Evolutionary conservation across 495 filamentous ascomycete genomes (phyloP), one percentile per base, ranked within the genome.

Genomic region (Saxispiralis lemnorum): DNA sequence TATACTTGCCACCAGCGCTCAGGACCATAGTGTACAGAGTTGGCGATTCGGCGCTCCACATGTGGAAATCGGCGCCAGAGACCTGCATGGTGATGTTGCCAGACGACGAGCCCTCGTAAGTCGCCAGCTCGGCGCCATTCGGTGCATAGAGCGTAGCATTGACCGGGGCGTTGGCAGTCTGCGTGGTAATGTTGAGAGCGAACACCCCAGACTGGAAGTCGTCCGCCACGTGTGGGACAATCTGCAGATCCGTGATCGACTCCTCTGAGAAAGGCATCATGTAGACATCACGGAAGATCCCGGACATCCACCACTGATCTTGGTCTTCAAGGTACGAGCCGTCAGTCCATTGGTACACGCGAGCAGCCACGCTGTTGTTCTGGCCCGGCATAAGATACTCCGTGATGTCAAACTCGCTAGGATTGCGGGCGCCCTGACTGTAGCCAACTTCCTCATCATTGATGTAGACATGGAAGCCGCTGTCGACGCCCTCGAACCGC

Each of bases 11-110:
- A 39, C 15, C 39, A 44, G n/a, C 46, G 6, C 7, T 17, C 10
- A 57, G 10, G 11, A 46, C 51, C 14, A 78, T 54, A 16, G 59
- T 47, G 49, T 80, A 80, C 0, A 80, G 61, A 36, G 64, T 57
- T 0, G 78, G 78, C 0, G 66, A 71, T 52, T 81, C 78, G 4
- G 77, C 77, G 1, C 75, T 78, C 78, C 78, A 82, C 53, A 76
- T 74, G 7, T 53, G 38, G 0, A 72, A 72, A 21, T 68, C 53
- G 7, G 54, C 30, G 39, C 79, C 53, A 7, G 35, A 11, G 3
- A 35, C 34, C 3, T 21, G 20, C 13, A 28, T 28, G n/a, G 37
- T 18, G n/a, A 39, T 18, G n/a, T 21, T 17, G 37, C 37, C 37
- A 13, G 16, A 17, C 6, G n/a, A 16, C 9, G 24, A 4, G 24